Conservation (phyloP, 495 filamentous ascomycete genomes). For the Sporormia fimetaria region DNA sequence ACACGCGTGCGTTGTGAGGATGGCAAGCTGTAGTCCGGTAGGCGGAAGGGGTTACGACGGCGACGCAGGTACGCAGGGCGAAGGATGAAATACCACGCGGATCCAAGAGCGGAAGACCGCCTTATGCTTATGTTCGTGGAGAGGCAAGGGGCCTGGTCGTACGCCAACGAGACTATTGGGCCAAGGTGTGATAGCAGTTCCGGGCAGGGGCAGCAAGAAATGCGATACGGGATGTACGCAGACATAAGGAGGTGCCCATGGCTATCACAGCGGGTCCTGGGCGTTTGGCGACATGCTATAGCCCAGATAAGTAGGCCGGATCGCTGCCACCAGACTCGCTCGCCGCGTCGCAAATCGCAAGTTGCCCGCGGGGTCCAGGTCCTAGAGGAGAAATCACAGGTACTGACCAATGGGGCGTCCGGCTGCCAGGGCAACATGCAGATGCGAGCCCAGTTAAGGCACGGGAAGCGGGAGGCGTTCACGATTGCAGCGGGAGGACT, state of each 20-base stretch:
- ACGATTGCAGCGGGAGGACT: slow-evolving; percentile 19
- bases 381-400: slow-evolving; percentile 2
- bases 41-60: too few relatives aligned
- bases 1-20: too few relatives aligned
- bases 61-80: too few relatives aligned
- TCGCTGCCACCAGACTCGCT: not conserved
- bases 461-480: slow-evolving; percentile 19
- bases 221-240: not conserved
- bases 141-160: slow-evolving; percentile 20
- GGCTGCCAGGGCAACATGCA: slow-evolving; percentile 12
- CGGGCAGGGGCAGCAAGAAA: slow-evolving; percentile 5
- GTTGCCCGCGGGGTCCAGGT: not conserved
- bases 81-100: slow-evolving; percentile 8
- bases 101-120: slow-evolving; percentile 10
- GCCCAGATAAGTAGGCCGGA: not conserved
- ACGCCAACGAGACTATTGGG: slow-evolving; percentile 24
- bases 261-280: slow-evolving; percentile 4
- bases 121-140: slow-evolving; percentile 13
- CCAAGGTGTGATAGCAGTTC: slow-evolving; percentile 25
- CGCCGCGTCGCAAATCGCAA: not conserved
- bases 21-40: too few relatives aligned
- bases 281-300: slow-evolving; percentile 10
- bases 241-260: slow-evolving; percentile 2
- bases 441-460: slow-evolving; percentile 3
- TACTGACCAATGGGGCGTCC: slow-evolving; percentile 11